Evolutionary conservation across 2,329 filamentous ascomycete species (phyloP), one percentile per base, ranked within the genome.

Genomic region (Alternaria tenuissima): DNA sequence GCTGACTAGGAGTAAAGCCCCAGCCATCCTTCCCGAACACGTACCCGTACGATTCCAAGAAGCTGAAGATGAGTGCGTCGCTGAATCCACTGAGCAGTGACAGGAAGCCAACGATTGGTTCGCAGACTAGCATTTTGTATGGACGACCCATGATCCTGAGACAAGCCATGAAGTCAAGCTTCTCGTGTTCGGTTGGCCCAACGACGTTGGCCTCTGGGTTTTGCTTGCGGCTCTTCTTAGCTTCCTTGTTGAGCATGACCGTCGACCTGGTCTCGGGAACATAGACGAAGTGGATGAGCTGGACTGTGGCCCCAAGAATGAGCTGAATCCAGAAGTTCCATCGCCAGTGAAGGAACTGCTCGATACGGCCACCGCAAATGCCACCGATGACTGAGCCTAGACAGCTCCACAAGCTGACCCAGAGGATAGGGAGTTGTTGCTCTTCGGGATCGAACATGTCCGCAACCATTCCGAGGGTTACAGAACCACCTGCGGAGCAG

Each of bases 291-390:
- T 93, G 91, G 8, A 91, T 71, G 4, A 85, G 22, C 71, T 94
- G 91, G 2, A 92, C 86, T 28, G 86, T 82, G 5, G 78, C 87
- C 26, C 92, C 92, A 55, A 95, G 89, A 65, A 93, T 92, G 62
- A 95, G 86, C 78, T 94, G 91, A 64, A 94, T 90, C 91, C 91
- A 95, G 76, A 94, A 93, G 58, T 84, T 87, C 89, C 89, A 93
- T 64, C 85, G 84, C 91, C 91, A 94, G 16, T 86, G 80, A 1
- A 91, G 81, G 65, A 86, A 87, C 34, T 86, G 78, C 75, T 93
- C 85, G 18, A 89, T 86, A 66, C 92, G 92, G 0, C 90, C 91
- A 66, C 91, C 91, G 22, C 92, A 90, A 90, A 94, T 89, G 11
- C 91, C 91, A 0, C 91, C 91, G 1, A 94, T 82, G 7, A 92